A percentile compares a stretch with the other conserved stretches of the same genome.
Conservation (phyloP, 148 eudicot genomes). For the Persicaria tinctoria region DNA sequence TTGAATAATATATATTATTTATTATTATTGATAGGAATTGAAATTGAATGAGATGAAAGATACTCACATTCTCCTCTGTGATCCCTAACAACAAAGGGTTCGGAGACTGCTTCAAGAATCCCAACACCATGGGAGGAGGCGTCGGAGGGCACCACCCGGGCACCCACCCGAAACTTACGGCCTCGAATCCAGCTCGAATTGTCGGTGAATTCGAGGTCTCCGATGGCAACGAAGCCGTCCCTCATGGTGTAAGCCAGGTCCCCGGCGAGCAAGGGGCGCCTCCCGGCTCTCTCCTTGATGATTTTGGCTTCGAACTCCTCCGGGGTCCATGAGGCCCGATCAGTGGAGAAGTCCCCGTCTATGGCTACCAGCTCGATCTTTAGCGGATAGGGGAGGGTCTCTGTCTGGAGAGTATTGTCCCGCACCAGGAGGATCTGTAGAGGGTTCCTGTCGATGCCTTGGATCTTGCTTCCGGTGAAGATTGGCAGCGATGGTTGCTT, state of each 20-base stretch:
- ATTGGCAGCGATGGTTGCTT: background rate
- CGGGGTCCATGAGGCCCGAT: slow-evolving; percentile 27
- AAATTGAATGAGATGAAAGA: background rate
- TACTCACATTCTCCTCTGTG: slow-evolving; percentile 84
- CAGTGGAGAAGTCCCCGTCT: slow-evolving; percentile 45
- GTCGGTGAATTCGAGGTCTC: slow-evolving; percentile 62
- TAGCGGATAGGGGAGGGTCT: slow-evolving; percentile 23
- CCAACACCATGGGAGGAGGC: slow-evolving; percentile 12
- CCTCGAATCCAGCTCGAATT: slow-evolving; percentile 79
- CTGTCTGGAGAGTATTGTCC: slow-evolving; percentile 10
- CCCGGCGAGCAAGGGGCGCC: slow-evolving; percentile 52
- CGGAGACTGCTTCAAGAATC: slow-evolving; percentile 47
- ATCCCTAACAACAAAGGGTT: slow-evolving; percentile 62
- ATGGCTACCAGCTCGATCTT: slow-evolving; percentile 57
- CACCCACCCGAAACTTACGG: slow-evolving; percentile 62
- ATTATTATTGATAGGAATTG: background rate
- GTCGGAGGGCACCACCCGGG: slow-evolving; percentile 28
- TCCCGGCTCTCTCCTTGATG: slow-evolving; percentile 51
- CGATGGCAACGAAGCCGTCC: slow-evolving; percentile 27
- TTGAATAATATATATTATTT: too few relatives aligned
- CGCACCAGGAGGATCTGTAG: slow-evolving; percentile 38
- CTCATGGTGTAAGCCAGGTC: slow-evolving; percentile 40
- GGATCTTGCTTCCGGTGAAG: slow-evolving; percentile 12
- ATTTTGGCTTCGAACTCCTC: slow-evolving; percentile 35
- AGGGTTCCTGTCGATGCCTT: slow-evolving; percentile 13